These are phyloP conservation scores for Aspergillus sparsus DNA, from an alignment of 495 filamentous ascomycete species.

Conservation along the genomic window DNA sequence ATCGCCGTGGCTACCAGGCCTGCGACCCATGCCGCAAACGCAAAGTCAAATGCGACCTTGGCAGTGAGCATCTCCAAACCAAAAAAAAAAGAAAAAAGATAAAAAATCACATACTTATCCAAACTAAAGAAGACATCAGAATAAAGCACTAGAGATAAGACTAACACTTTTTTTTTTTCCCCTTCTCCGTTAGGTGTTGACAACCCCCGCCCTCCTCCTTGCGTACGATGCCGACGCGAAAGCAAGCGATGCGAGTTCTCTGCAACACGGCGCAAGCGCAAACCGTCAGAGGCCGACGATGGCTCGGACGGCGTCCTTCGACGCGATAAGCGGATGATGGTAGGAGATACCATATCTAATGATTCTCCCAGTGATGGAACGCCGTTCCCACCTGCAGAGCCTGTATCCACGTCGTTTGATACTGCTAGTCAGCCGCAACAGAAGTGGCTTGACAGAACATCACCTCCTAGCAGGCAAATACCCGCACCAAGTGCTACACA, in stretches of 20 bases:
- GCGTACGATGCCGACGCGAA: constrained; percentile 89
- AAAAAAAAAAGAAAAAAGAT: not conserved
- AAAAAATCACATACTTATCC: not conserved
- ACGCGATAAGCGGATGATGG: constrained; percentile 55
- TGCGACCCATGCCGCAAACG: constrained; percentile 89
- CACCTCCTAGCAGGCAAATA: constrained; percentile 17
- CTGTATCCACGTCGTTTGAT: constrained; percentile 26
- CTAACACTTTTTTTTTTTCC: constrained; percentile 12
- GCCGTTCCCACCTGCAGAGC: constrained; percentile 33
- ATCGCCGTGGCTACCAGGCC: constrained; percentile 78
- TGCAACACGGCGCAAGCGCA: constrained; percentile 89
- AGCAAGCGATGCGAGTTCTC: constrained; percentile 96
- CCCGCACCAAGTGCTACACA: constrained; percentile 19
- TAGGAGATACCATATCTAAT: constrained; percentile 41
- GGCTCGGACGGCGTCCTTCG: constrained; percentile 51
- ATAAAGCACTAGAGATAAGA: not conserved
- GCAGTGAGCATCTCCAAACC: constrained; percentile 49
- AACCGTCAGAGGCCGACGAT: constrained; percentile 65
- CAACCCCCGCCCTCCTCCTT: constrained; percentile 90
- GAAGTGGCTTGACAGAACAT: constrained; percentile 37
- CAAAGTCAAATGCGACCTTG: constrained; percentile 92
- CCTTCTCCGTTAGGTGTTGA: constrained; percentile 60
- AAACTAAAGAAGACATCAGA: not conserved
- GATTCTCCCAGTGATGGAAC: constrained; percentile 31
- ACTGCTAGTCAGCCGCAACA: constrained; percentile 29